Evolutionary conservation across 352 stramenopile species (phyloP).

Genomic region (Phytophthora palmivora): DNA sequence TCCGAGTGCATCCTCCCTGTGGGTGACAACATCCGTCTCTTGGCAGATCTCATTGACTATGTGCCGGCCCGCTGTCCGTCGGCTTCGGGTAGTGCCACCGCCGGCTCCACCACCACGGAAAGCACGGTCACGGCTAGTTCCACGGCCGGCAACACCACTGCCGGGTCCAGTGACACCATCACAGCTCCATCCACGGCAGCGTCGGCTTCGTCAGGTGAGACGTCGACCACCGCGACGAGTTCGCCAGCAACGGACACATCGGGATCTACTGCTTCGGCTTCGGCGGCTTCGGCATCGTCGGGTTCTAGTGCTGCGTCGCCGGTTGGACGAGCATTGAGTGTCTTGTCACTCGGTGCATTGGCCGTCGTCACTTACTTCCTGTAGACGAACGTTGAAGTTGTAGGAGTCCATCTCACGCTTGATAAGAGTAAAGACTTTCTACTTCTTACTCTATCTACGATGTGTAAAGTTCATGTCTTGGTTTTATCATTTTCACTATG

Average conservation of each 20-base stretch:
- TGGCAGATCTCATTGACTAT: conserved; percentile 45
- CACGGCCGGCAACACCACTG: conserved; percentile 21
- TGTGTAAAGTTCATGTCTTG: no score
- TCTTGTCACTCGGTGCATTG: conserved; percentile 26
- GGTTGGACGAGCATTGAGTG: conserved; percentile 19
- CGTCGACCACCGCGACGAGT: conserved; percentile 16
- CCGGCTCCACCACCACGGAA: conserved; percentile 55
- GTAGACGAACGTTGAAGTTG: conserved; percentile 24
- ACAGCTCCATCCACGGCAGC: conserved; percentile 17
- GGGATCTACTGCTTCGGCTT: conserved; percentile 28
- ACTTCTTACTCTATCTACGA: no score
- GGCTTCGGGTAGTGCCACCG: conserved; percentile 38
- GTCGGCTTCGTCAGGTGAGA: conserved; percentile 9
- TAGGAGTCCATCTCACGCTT: no score
- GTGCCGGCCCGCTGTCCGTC: conserved; percentile 33
- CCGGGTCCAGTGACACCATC: conserved; percentile 17
- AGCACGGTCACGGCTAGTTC: conserved; percentile 30
- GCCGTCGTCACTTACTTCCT: conserved; percentile 33
- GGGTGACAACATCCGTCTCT: conserved; percentile 39
- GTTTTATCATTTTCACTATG: no score
- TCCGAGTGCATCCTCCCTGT: conserved; percentile 46
- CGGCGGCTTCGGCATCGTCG: conserved; percentile 18
- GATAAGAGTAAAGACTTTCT: no score
- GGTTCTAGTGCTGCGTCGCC: conserved; percentile 39
- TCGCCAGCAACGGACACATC: conserved; percentile 2